Percentiles rank a stretch among this genome's conserved stretches.
phyloP scores from a whole-genome alignment of 345 rosid genomes.

The Eucalyptus sp. region DNA sequence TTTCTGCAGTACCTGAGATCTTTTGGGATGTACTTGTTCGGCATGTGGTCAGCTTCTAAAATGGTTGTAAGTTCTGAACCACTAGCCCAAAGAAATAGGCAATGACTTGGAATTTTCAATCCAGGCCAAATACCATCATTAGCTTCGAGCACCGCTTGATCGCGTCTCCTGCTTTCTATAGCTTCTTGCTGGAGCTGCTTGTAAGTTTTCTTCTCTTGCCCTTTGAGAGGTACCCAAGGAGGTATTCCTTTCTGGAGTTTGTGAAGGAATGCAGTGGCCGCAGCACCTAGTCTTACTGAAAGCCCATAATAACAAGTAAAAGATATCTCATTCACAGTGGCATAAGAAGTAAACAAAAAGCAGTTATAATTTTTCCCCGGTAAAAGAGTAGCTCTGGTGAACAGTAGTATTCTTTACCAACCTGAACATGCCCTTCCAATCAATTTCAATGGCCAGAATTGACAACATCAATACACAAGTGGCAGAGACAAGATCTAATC shows the following conservation, averaged over 20 bases:
- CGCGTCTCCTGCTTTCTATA: conserved; percentile 66
- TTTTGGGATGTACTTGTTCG: conserved; percentile 85
- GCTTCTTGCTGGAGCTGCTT: conserved; percentile 85
- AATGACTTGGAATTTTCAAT: conserved; percentile 72
- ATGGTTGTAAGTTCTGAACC: conserved; percentile 69
- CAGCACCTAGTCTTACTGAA: conserved; percentile 85
- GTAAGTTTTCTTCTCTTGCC: conserved; percentile 58
- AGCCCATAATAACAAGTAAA: background rate
- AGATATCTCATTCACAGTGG: background rate
- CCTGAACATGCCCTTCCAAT: background rate
- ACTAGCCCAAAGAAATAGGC: conserved; percentile 92
- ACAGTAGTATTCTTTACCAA: background rate
- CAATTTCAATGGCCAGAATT: background rate
- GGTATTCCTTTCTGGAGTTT: conserved; percentile 86
- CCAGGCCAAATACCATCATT: conserved; percentile 94
- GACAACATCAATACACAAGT: background rate
- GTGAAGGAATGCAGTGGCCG: conserved; percentile 74
- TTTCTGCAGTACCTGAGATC: conserved; percentile 43
- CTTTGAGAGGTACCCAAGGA: conserved; percentile 85
- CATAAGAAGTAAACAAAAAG: background rate
- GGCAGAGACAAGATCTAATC: background rate
- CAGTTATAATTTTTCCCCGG: background rate
- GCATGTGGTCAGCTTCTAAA: conserved; percentile 86
- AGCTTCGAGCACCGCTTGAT: conserved; percentile 78
- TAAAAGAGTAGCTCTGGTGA: background rate